Evolutionary conservation across 2,329 filamentous ascomycete genomes (phyloP), one percentile per base, ranked within the genome.

Genomic region (Neodidymelliopsis sp.): DNA sequence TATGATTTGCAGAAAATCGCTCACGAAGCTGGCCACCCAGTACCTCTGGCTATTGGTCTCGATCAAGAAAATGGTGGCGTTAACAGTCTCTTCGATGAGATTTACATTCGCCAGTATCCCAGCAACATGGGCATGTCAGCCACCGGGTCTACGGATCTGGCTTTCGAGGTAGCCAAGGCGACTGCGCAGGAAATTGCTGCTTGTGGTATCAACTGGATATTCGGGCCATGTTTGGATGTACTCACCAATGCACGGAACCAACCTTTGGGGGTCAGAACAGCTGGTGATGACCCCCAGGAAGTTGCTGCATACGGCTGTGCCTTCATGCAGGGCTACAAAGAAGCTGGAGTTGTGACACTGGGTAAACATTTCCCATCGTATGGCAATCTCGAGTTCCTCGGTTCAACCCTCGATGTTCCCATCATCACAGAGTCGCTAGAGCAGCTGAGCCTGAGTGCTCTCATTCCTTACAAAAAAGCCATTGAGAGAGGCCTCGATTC

Each of bases 41-140:
- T 93, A 2, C 94, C 94, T 2, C 77, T 99, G 13, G 80, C 95
- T 44, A 97, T 99, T 62, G 92, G 89, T 28, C 79, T 97, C 27
- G 94, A 97, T 69, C 94, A 99, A 71, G 94, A 99, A 73, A 97
- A 99, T 84, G 94, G 94, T 57, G 92, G 93, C 3, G 93, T 97
- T 71, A 97, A 97, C 77, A 96, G 91, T 74, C 82, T 97, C 2
- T 97, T 95, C 66, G 93, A 97, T 71, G 91, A 96, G 62, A 90
- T 94, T 66, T 94, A 92, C 70, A 93, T 97, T 60, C 91, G 91
- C 59, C 94, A 97, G 70, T 99, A 96, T 62, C 94, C 94, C 7
- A 96, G 92, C 66, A 90, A 93, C 55, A 97, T 99, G 93, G 93
- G 92, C 10, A 82, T 97, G 53, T 91, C 93, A n/a, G 94, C 94